Conservation (phyloP, 1,139 yeast species). For the Citeromyces siamensis region DNA sequence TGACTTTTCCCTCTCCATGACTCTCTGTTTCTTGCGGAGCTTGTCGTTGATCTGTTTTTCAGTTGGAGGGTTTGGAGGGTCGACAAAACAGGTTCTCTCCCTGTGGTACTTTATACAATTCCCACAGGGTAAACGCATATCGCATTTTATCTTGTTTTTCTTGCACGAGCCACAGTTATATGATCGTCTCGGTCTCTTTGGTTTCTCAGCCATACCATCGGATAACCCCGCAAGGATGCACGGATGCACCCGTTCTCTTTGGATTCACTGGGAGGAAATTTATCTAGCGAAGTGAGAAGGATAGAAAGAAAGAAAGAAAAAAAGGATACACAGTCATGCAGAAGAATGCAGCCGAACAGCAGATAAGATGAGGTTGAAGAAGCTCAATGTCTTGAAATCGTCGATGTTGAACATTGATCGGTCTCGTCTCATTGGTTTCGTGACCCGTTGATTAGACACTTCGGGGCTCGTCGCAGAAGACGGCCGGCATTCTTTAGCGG, state of each 20-base stretch:
- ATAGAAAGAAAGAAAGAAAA: background rate
- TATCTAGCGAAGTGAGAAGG: background rate
- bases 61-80: slow-evolving; percentile 37
- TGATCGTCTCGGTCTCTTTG: slow-evolving; percentile 26
- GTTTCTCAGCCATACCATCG: background rate
- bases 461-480: too few relatives aligned
- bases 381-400: background rate
- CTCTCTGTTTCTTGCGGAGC: slow-evolving; percentile 10
- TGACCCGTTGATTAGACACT: too few relatives aligned
- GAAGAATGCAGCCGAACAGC: background rate
- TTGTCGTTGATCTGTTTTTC: slow-evolving; percentile 11
- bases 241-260: too few relatives aligned
- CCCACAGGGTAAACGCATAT: slow-evolving; percentile 34
- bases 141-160: slow-evolving; percentile 39
- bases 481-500: too few relatives aligned
- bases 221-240: background rate
- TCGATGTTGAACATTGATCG: background rate
- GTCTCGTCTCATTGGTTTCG: background rate
- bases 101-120: slow-evolving; percentile 33
- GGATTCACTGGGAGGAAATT: too few relatives aligned
- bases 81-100: slow-evolving; percentile 22
- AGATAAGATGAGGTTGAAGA: background rate
- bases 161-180: slow-evolving; percentile 50
- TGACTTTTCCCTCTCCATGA: slow-evolving; percentile 4
- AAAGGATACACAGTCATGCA: background rate